Evolutionary conservation across 345 rosid species (phyloP).

Genomic region (Moricandia arvensis): DNA sequence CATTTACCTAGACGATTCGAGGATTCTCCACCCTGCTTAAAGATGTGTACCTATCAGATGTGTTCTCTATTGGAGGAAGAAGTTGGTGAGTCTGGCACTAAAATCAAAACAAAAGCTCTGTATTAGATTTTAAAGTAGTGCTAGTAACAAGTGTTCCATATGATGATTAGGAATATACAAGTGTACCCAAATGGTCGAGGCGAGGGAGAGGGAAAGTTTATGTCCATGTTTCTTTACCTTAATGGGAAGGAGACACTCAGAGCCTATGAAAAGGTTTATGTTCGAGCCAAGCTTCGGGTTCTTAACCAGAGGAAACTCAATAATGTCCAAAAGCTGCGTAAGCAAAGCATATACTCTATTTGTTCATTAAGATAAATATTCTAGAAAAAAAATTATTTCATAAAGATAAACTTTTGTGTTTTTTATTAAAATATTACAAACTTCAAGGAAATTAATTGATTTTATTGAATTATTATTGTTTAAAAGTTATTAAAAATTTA

Average conservation of each 20-base stretch:
- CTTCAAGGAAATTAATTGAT: too few relatives aligned
- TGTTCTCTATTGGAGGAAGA: background rate
- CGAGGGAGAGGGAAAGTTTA: background rate
- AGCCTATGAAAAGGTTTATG: too few relatives aligned
- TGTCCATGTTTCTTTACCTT: constrained; percentile 7
- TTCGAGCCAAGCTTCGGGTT: too few relatives aligned
- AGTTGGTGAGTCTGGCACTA: background rate
- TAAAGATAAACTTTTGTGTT: too few relatives aligned
- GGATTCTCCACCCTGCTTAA: too few relatives aligned
- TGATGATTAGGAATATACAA: constrained; percentile 6
- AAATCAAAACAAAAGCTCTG: background rate
- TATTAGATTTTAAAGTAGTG: background rate
- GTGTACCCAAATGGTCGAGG: constrained; percentile 9
- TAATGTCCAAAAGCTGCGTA: constrained; percentile 2
- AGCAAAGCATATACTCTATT: background rate
- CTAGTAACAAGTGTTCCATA: background rate
- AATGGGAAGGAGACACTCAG: too few relatives aligned
- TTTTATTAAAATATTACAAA: too few relatives aligned
- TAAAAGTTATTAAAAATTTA: too few relatives aligned
- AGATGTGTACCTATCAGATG: background rate
- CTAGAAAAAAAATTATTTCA: too few relatives aligned
- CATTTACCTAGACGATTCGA: background rate
- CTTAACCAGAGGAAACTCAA: background rate
- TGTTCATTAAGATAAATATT: too few relatives aligned
- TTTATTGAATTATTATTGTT: too few relatives aligned